Base-by-base conservation (phyloP, 306 rosid genomes). In the Vicia faba region DNA sequence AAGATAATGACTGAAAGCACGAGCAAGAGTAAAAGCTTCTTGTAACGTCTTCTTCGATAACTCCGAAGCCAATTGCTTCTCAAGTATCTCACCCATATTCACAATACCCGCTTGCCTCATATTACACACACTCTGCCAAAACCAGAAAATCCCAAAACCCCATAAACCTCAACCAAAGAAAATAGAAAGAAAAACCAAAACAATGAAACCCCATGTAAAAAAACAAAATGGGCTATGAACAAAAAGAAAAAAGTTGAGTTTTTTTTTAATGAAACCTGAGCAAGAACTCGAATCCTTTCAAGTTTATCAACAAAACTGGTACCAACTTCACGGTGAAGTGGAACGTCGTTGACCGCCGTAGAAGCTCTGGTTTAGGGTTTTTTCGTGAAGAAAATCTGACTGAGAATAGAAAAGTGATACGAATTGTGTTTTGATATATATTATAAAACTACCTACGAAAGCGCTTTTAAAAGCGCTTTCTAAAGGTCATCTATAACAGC, bases 81-180 rank as follows among this genome's bases (percentile, higher is more conserved):
- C 98, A 12, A 92, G 75, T 80, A 83, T 12, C 82, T 84, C 92
- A 8, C 96, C 95, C 80, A 77, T 84, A 79, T 85, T 68, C 71
- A 79, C 86, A 38, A 92, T 83, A 73, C 95, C 98, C 5, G 98
- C 92, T 57, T 80, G 86, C 79, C 98, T 89, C 98, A 92, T 81
- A 73, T 78, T 87, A 70, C 86, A 84, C 33, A 88, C 98, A 79
- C 91, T 89, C 96, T 92, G 83, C 13, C 74, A 72, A 31, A 70
- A 44, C 44, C 8, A 25, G n/a, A 55, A 28, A 19, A 18, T 0
- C 0, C 11, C 2, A 61, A 66, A 66, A 39, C 62, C 61, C 66
- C 44, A 63, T 25, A 8, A 61, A 40, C 31, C 54, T 1, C 29
- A 60, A 55, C 5, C 23, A 0, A 39, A 14, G 18, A 48, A 3